Evolutionary conservation across 1,284 basidiomycete species (phyloP), one percentile per base, ranked within the genome.

Genomic region (Ustilago hordei): DNA sequence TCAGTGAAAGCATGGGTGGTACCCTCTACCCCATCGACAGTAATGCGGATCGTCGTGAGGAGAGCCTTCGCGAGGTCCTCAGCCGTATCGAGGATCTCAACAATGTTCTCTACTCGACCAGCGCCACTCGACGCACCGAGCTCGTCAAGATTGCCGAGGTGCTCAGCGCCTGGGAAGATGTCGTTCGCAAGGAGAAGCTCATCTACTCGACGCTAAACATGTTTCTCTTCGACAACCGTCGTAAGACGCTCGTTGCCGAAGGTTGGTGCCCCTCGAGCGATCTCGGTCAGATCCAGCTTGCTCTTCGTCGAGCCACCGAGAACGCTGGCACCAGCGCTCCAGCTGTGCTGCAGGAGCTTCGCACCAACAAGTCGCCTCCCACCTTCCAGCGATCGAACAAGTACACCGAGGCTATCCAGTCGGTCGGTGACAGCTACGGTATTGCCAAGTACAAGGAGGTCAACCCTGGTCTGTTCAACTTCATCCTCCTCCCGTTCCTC

Each of bases 351-450:
- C 93, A 96, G 75, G 95, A 96, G 87, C 89, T 98, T 13, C 91
- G 90, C 73, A 98, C 95, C 34, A 91, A 90, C 87, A 95, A 94
- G 88, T 93, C 92, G 12, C 97, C 97, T 11, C 97, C 97, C 1
- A 99, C 97, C 2, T 99, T 93, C 89, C 91, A 94, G 82, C 91
- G 94, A 59, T 96, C 93, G 58, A 96, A 96, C 89, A 95, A 94
- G 87, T 97, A 99, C 85, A 99, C 97, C 5, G 93, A 94, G 86
- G 96, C 93, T 17, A 98, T 96, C 90, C 97, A 99, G 88, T 91
- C 93, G 41, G 95, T 99, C 87, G 97, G 99, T 91, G 96, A 99
- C 87, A 93, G 93, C 63, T 99, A 99, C 86, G 97, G 96, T 84
- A 91, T 94, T 61, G 94, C 95, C 12, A 91, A 91, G 2, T 99